Evolutionary conservation across 2,329 filamentous ascomycete species (phyloP), one percentile per base, ranked within the genome.

Genomic region (Tolypocladium cylindrosporum): DNA sequence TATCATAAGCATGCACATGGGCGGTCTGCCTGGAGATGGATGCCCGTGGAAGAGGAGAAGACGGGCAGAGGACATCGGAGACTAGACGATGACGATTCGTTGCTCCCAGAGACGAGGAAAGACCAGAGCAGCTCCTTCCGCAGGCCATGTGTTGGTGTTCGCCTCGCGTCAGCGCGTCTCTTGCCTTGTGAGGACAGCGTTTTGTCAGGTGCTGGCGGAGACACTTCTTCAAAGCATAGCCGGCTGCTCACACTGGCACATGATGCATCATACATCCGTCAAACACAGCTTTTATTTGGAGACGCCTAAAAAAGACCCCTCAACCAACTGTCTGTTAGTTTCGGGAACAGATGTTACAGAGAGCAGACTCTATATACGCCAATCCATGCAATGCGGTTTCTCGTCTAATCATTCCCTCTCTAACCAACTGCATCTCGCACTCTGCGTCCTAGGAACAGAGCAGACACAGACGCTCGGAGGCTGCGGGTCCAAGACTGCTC

Each of bases 401-500:
- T 55, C 53, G 52, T 50, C 58, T 55, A 41, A 27, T 58, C 56
- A 54, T 61, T 13, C 43, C 54, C 58, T 24, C 39, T 42, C 51
- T 59, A 27, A 21, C 57, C 48, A 48, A 58, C 53, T 53, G 50
- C 51, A 56, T 27, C 10, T 54, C 56, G 57, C 50, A 36, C 55
- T 39, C 56, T 27, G 43, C 21, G 41, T 52, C 34, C 50, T 3
- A 16, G 16, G 5, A 6, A 16, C 27, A 27, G 5, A 6, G 48
- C 27, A 51, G 48, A 34, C 45, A 11, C 39, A 21, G 40, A 41
- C 68, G 74, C 70, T 68, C 72, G 74, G 74, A 74, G 68, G 69
- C 68, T 68, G 69, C 68, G 75, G 74, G 75, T 79, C 76, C 67
- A 76, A 78, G 75, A 77, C 75, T 77, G 72, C 66, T 71, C 65